phyloP scores from a whole-genome alignment of 176 grass and related monocot genomes.

The Juncus inflexus region DNA sequence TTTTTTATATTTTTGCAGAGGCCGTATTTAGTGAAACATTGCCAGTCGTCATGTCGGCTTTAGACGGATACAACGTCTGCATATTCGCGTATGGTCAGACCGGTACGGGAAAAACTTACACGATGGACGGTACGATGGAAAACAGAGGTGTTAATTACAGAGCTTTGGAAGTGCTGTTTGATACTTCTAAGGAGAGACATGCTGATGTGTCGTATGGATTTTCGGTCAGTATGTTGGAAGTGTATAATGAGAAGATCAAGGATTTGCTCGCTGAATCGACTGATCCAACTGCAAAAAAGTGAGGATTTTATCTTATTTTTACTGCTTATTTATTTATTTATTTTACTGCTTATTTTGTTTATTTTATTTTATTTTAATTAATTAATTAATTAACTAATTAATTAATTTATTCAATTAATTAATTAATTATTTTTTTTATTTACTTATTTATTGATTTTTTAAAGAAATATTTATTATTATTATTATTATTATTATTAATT shows the following conservation, averaged over 20 bases:
- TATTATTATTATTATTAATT: constrained; percentile 14
- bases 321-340: constrained; percentile 8
- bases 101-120: constrained; percentile 89
- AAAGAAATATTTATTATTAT: not conserved
- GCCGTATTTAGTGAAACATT: constrained; percentile 62
- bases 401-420: constrained; percentile 2
- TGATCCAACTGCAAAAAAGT: constrained; percentile 59
- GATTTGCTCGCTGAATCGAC: constrained; percentile 66
- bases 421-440: constrained; percentile 8
- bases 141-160: constrained; percentile 94
- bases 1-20: constrained; percentile 43
- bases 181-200: constrained; percentile 37
- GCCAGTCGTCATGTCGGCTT: constrained; percentile 67
- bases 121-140: constrained; percentile 84
- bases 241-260: constrained; percentile 92
- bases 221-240: constrained; percentile 83
- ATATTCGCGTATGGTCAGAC: constrained; percentile 97
- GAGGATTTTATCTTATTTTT: constrained; percentile 11
- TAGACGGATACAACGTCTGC: constrained; percentile 96
- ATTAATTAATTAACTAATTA: constrained; percentile 5
- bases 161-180: constrained; percentile 86
- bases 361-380: not conserved
- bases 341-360: not conserved
- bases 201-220: constrained; percentile 49
- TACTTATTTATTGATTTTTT: not conserved